phyloP scores from a whole-genome alignment of 306 rosid species.

The Trifolium dubium region DNA sequence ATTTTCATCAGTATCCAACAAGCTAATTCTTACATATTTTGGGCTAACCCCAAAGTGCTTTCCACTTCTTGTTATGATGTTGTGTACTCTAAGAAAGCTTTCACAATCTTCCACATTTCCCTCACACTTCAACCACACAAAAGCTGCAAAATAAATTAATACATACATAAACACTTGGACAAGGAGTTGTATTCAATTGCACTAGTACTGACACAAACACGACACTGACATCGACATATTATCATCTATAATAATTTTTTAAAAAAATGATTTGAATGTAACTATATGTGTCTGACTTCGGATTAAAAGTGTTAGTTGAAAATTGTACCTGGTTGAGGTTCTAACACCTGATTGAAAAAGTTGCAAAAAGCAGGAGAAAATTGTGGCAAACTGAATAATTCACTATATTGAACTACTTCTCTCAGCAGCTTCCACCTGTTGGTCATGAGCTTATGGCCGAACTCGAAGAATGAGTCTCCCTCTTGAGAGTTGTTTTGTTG shows the following conservation, averaged over 20 bases:
- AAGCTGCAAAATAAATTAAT: slow-evolving; percentile 42
- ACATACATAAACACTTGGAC: neutral
- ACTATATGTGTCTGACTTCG: too few relatives aligned
- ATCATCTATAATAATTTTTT: too few relatives aligned
- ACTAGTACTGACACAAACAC: too few relatives aligned
- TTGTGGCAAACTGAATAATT: slow-evolving; percentile 66
- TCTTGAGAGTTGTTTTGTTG: slow-evolving; percentile 44
- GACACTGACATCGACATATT: too few relatives aligned
- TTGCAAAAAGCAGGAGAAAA: slow-evolving; percentile 65
- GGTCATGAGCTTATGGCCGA: slow-evolving; percentile 60
- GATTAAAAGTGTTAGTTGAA: too few relatives aligned
- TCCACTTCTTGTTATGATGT: slow-evolving; percentile 59
- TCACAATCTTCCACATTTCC: slow-evolving; percentile 55
- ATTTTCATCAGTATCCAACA: slow-evolving; percentile 57
- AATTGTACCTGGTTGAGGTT: slow-evolving; percentile 75
- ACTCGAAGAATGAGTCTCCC: slow-evolving; percentile 60
- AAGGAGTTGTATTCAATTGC: neutral
- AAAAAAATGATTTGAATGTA: too few relatives aligned
- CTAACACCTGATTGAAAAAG: slow-evolving; percentile 53
- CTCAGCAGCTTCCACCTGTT: slow-evolving; percentile 73
- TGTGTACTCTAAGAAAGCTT: slow-evolving; percentile 48
- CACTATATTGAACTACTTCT: slow-evolving; percentile 53
- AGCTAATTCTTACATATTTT: slow-evolving; percentile 56
- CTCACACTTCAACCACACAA: slow-evolving; percentile 62
- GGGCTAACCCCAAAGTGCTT: slow-evolving; percentile 56